Conservation (phyloP, 1,139 yeast genomes). For the Scheffersomyces illinoinensis region DNA sequence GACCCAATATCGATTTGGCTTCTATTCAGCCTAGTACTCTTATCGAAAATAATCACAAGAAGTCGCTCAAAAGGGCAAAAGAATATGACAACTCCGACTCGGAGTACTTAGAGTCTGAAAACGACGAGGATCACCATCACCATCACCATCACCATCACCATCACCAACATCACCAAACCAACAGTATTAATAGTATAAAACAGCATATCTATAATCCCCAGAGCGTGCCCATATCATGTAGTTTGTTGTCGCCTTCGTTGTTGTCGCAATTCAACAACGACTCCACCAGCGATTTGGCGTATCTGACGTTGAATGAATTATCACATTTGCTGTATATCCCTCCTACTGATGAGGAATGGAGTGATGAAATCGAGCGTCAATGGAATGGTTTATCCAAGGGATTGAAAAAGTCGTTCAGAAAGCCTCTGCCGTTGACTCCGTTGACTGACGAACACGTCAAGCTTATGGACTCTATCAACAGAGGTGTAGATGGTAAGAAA, state of each 20-base stretch:
- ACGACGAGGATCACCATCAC: constrained; percentile 1
- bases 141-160: neutral
- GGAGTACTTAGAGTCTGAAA: constrained; percentile 9
- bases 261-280: constrained; percentile 8
- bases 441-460: constrained; percentile 59
- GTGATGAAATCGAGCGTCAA: constrained; percentile 56
- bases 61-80: neutral
- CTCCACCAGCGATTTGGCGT: constrained; percentile 24
- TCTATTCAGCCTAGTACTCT: constrained; percentile 23
- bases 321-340: constrained; percentile 31
- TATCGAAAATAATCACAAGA: constrained; percentile 10
- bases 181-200: neutral
- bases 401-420: constrained; percentile 65
- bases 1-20: constrained; percentile 36
- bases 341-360: constrained; percentile 69
- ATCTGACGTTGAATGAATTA: constrained; percentile 29
- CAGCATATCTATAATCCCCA: constrained; percentile 6
- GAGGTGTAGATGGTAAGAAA: constrained; percentile 84
- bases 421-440: constrained; percentile 67
- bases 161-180: neutral
- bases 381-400: constrained; percentile 62
- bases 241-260: constrained; percentile 30
- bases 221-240: constrained; percentile 12
- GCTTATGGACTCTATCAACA: constrained; percentile 64
- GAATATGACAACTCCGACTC: constrained; percentile 8